These are phyloP conservation scores for Xylaria castorea DNA, from an alignment of 495 filamentous ascomycete species.

Conservation along the genomic window DNA sequence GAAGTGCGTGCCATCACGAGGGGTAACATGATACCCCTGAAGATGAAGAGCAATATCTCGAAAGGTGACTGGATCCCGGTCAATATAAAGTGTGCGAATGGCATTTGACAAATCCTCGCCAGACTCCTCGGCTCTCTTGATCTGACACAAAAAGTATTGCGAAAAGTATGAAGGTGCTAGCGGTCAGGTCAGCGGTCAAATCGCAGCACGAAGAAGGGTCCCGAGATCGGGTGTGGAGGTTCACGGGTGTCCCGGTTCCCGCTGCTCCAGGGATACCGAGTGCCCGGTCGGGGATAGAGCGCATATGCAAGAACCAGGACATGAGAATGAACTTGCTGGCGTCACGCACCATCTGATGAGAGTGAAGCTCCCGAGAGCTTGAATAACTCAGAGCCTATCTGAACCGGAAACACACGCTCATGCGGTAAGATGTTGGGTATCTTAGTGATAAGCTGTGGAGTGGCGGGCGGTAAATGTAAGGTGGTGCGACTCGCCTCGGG, in stretches of 20 bases:
- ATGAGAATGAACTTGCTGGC: constrained; percentile 13
- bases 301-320: constrained; percentile 23
- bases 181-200: constrained; percentile 28
- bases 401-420: constrained; percentile 84
- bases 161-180: constrained; percentile 98
- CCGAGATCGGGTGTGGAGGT: neutral
- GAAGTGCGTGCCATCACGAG: constrained; percentile 83
- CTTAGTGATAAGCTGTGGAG: constrained; percentile 44
- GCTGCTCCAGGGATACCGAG: too few species aligned
- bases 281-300: constrained; percentile 24
- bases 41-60: constrained; percentile 88
- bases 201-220: neutral
- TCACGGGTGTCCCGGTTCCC: neutral
- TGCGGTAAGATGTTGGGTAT: constrained; percentile 68
- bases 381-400: constrained; percentile 92
- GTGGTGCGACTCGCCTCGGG: constrained; percentile 36
- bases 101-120: constrained; percentile 56
- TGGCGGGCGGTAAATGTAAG: constrained; percentile 38
- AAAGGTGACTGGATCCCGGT: constrained; percentile 91
- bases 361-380: constrained; percentile 93
- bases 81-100: constrained; percentile 84
- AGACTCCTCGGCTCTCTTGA: constrained; percentile 65
- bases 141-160: constrained; percentile 86
- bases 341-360: constrained; percentile 87
- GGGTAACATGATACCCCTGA: constrained; percentile 89